Percentiles rank a stretch among this genome's conserved stretches.
Conservation (phyloP, 1,284 basidiomycete genomes). For the Neolentinus lepideus region DNA sequence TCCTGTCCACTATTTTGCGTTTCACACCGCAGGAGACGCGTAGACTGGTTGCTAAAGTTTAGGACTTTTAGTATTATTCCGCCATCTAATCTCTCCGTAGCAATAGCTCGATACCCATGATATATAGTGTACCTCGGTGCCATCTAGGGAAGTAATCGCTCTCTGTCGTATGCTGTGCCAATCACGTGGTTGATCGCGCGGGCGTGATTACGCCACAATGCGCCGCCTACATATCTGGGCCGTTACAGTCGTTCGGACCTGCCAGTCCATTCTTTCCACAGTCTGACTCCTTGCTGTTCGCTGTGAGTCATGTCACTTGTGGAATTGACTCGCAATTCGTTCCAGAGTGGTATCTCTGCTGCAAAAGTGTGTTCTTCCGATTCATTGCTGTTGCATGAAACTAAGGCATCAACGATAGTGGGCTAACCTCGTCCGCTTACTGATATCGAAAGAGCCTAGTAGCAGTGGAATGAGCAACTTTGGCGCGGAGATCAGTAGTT, state of each 20-base stretch:
- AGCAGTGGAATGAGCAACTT: background rate
- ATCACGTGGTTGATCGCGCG: background rate
- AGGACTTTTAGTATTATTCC: constrained; percentile 6
- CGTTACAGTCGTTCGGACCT: no score
- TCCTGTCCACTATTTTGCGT: constrained; percentile 83
- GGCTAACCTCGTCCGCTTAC: background rate
- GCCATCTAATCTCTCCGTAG: background rate
- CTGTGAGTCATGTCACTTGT: background rate
- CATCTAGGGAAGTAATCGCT: background rate
- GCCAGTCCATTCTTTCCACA: background rate
- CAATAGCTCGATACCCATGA: background rate
- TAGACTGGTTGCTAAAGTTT: constrained; percentile 73
- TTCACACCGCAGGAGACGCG: constrained; percentile 94
- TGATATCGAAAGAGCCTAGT: background rate
- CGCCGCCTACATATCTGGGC: background rate
- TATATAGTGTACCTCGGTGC: background rate
- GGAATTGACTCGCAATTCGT: constrained; percentile 1
- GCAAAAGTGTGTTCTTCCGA: constrained; percentile 1
- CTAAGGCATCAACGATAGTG: background rate
- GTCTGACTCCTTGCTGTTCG: background rate
- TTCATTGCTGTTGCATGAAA: background rate
- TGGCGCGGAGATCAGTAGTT: background rate
- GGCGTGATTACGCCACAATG: background rate
- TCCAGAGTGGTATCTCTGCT: constrained; percentile 1
- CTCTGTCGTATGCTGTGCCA: no score